Percentiles rank a stretch among this genome's conserved stretches.
phyloP scores from a whole-genome alignment of 352 stramenopile genomes.

The Globisporangium barbulae region DNA sequence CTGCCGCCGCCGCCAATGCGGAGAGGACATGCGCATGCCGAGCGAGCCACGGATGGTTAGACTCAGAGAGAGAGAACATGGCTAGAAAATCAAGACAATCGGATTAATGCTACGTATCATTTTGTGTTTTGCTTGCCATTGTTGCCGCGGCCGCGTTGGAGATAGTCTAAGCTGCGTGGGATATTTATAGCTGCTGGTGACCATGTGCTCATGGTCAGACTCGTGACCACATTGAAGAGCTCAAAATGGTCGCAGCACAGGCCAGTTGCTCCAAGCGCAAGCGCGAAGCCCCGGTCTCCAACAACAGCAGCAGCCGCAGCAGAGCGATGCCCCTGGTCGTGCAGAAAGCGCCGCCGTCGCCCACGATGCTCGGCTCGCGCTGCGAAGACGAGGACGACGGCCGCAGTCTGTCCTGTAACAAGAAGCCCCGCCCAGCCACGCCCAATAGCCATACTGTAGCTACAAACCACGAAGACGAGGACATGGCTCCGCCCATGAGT shows the following conservation, averaged over 20 bases:
- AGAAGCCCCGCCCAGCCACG: not conserved
- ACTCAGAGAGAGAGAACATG: not conserved
- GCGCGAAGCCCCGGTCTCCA: not conserved
- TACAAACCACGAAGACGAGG: slow-evolving; percentile 18
- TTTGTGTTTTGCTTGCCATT: slow-evolving; percentile 4
- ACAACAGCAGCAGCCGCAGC: not conserved
- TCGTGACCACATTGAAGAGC: not conserved
- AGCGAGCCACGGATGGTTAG: slow-evolving; percentile 1
- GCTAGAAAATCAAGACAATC: not conserved
- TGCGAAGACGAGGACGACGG: slow-evolving; percentile 22
- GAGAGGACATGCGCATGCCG: not conserved
- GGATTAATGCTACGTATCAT: slow-evolving; percentile 19
- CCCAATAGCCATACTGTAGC: not conserved
- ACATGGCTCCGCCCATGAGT: slow-evolving; percentile 31
- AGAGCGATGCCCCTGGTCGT: slow-evolving; percentile 8
- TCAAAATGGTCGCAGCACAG: slow-evolving; percentile 10
- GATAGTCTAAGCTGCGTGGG: not conserved
- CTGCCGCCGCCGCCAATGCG: not conserved
- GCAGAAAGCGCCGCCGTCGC: slow-evolving; percentile 6
- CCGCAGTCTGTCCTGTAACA: not conserved
- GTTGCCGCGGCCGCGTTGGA: not conserved
- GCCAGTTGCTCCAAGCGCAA: slow-evolving; percentile 8
- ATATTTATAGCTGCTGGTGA: slow-evolving; percentile 5
- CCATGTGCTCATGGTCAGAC: not conserved
- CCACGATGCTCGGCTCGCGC: slow-evolving; percentile 13